Evolutionary conservation across 2,329 filamentous ascomycete genomes (phyloP), one percentile per base, ranked within the genome.

Genomic region (Phialophora expanda): DNA sequence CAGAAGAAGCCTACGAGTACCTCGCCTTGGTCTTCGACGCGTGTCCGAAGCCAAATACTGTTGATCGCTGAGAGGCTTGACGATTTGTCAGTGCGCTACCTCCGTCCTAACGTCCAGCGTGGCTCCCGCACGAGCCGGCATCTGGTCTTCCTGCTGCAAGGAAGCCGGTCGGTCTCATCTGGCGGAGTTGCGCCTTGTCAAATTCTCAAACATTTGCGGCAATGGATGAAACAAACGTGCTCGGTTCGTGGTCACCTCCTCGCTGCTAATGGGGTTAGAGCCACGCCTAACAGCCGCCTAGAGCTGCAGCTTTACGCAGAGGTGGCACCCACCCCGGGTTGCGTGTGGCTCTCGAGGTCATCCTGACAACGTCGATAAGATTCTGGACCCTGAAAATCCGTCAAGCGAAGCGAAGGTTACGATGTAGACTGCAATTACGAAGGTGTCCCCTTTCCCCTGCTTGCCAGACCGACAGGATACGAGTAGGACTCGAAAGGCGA

Each of bases 321-420:
- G 1, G 48, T 26, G 53, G 28, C 53, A 30, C 17, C 48, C 53
- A 34, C 53, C 53, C 53, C 53, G 26, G 28, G 53, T 20, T 55
- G 28, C 34, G 30, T 32, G 32, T 12, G 17, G 44, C 26, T n/a
- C 6, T 59, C 44, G 8, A 30, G 44, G 30, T 32, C 60, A 58
- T 24, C 44, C 41, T 51, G 26, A 17, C 28, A 4, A 44, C 34
- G 41, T 48, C 65, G 58, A 67, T 64, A 57, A 65, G 56, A 41
- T 48, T 67, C 57, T 62, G 62, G 58, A 65, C 61, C 61, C 61
- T 67, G 51, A 61, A 58, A 58, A 62, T 64, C 57, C 62, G 58
- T 62, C 46, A 53, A 60, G 62, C 48, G 62, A 65, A 61, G 53
- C 51, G 50, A 61, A 58, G 34, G 17, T 32, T 56, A 46, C 32